A percentile compares a stretch with the other conserved stretches of the same genome.
Conservation (phyloP, 805 yeast species). For the Candida coleopterorum region DNA sequence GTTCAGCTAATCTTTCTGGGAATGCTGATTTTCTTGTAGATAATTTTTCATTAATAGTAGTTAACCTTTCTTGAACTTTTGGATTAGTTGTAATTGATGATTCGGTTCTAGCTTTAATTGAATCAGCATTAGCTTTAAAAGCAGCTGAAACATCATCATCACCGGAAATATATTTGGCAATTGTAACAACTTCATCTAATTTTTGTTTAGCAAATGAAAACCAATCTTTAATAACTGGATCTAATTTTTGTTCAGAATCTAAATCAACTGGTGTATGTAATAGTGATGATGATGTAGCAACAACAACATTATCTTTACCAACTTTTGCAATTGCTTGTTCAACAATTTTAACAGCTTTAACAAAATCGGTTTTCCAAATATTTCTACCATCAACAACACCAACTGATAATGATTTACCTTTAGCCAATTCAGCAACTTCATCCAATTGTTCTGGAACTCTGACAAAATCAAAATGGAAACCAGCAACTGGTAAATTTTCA, state of each 20-base stretch:
- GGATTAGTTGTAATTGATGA: constrained; percentile 90
- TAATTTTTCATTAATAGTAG: constrained; percentile 67
- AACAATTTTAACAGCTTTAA: constrained; percentile 79
- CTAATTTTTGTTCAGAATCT: constrained; percentile 84
- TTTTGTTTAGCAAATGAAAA: constrained; percentile 98
- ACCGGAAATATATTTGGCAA: constrained; percentile 84
- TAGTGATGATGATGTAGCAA: constrained; percentile 87
- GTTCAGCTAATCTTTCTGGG: constrained; percentile 81
- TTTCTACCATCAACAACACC: constrained; percentile 99
- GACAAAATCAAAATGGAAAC: constrained; percentile 94
- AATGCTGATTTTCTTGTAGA: constrained; percentile 85
- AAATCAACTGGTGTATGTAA: constrained; percentile 98
- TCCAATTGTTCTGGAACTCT: constrained; percentile 96
- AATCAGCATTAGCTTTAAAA: constrained; percentile 80
- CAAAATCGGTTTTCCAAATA: constrained; percentile 97
- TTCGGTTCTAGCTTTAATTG: constrained; percentile 78
- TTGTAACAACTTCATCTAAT: constrained; percentile 81
- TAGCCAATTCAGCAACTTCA: constrained; percentile 63
- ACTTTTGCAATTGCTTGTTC: constrained; percentile 78
- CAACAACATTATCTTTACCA: constrained; percentile 85
- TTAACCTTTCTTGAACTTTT: constrained; percentile 83
- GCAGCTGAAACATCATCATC: constrained; percentile 73
- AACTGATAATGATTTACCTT: constrained; percentile 74
- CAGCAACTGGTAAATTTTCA: constrained; percentile 87
- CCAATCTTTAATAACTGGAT: constrained; percentile 92